Conservation (phyloP, 2,329 filamentous ascomycete genomes). For the Aphanoascus verrucosus region DNA sequence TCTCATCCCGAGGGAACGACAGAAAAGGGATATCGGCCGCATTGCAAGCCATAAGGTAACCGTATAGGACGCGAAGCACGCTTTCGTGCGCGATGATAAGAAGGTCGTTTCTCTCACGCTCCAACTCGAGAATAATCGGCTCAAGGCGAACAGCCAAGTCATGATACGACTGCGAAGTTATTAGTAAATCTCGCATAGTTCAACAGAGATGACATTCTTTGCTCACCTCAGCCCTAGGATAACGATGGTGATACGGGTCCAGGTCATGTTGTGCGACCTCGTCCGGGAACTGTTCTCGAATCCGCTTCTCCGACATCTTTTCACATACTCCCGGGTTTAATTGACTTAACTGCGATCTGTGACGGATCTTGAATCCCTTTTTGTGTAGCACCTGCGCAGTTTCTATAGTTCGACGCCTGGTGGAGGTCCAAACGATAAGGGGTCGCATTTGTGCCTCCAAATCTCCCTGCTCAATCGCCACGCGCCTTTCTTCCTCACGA, state of each 20-base stretch:
- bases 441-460: slow-evolving; percentile 60
- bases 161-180: slow-evolving; percentile 75
- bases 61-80: slow-evolving; percentile 91
- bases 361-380: slow-evolving; percentile 72
- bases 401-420: slow-evolving; percentile 76
- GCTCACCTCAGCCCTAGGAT: slow-evolving; percentile 78
- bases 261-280: slow-evolving; percentile 87
- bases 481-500: slow-evolving; percentile 67
- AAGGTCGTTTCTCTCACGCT: slow-evolving; percentile 94
- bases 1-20: slow-evolving; percentile 89
- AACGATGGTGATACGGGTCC: slow-evolving; percentile 94
- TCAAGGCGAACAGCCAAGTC: slow-evolving; percentile 96
- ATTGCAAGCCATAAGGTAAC: slow-evolving; percentile 97
- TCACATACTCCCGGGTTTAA: slow-evolving; percentile 94
- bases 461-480: slow-evolving; percentile 57
- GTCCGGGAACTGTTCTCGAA: slow-evolving; percentile 72
- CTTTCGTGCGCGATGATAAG: slow-evolving; percentile 97
- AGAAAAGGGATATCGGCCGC: slow-evolving; percentile 87
- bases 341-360: slow-evolving; percentile 93
- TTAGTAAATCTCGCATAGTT: not conserved
- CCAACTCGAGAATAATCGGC: slow-evolving; percentile 92
- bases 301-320: slow-evolving; percentile 74
- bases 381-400: slow-evolving; percentile 73
- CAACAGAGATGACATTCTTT: not conserved
- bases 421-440: slow-evolving; percentile 90